Base-by-base conservation (phyloP, 345 rosid genomes). In the Pistacia atlantica region DNA sequence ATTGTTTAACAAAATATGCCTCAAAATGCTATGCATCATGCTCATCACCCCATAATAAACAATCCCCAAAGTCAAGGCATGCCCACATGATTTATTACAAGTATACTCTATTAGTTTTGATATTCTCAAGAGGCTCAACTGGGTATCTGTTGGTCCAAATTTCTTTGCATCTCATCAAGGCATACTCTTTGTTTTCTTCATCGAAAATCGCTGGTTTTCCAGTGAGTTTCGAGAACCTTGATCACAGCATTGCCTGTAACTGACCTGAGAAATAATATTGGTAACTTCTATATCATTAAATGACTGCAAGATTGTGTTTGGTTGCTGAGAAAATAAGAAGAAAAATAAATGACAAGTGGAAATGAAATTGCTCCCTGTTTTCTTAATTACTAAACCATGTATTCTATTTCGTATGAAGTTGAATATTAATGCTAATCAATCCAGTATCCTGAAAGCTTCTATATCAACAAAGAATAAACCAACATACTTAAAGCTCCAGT, bases 131-230 rank as follows among this genome's bases (percentile, higher is more conserved):
- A 74, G 90, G 82, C 83, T 95, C 98, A 2, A 52, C 48, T 62
- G 95, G 92, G 74, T 86, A 90, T 78, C 86, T 77, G 20, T 16
- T 66, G 46, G 58, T 68, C 99, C 99, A 95, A 13, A 84, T 52
- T 56, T 86, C 85, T 59, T 84, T 88, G 80, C 96, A 91, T 77
- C 94, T 92, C 83, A 84, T 74, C 62, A 88, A 77, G 0, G 98
- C 94, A 78, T 93, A 93, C 56, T 91, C 97, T 75, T 89, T 93
- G 58, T 93, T 95, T 75, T 85, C 93, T 42, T 91, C 87, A 62
- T 91, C 74, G 51, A 88, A 91, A 73, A 95, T 91, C 2, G 87
- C 72, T 42, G 98, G 91, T 75, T 91, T 95, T 18, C 92, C 97
- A 1, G 91, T 25, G 2, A 87, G 83, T 80, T 80, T 95, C 35